Evolutionary conservation across 257 asterid genomes (phyloP).

Genomic region (Cynanchum wilfordii): DNA sequence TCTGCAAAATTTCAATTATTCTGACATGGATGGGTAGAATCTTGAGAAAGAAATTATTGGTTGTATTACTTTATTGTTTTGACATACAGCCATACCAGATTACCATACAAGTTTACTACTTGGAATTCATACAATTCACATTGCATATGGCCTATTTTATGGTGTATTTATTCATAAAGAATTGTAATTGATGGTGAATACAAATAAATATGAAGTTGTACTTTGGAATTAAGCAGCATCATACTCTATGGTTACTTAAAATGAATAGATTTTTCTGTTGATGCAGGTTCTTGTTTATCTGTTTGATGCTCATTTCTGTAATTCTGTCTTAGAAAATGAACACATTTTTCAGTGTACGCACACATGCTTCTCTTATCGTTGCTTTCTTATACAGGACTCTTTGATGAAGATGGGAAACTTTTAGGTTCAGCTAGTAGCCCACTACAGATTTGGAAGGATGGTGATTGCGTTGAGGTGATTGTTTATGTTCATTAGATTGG

Average conservation of each 20-base stretch:
- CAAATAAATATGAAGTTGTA: background rate
- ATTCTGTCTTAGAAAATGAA: background rate
- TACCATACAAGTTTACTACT: background rate
- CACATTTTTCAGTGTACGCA: background rate
- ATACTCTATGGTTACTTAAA: too few species aligned
- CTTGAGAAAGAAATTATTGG: background rate
- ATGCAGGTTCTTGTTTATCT: background rate
- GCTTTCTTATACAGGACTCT: slow-evolving; percentile 54
- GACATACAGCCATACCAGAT: background rate
- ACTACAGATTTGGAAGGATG: slow-evolving; percentile 96
- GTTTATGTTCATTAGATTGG: slow-evolving; percentile 2
- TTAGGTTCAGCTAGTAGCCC: slow-evolving; percentile 81
- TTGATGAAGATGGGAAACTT: slow-evolving; percentile 64
- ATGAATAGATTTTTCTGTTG: too few species aligned
- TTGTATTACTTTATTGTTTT: background rate
- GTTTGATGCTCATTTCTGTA: background rate
- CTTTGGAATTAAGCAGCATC: background rate
- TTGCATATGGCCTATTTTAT: background rate
- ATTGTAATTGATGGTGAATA: background rate
- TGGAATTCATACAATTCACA: background rate
- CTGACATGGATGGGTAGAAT: background rate
- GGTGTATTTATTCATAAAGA: too few species aligned
- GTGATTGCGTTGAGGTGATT: slow-evolving; percentile 83
- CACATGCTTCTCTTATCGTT: background rate
- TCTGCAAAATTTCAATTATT: background rate